phyloP scores from a whole-genome alignment of 805 yeast genomes.

The Myxozyma lipomycoides region DNA sequence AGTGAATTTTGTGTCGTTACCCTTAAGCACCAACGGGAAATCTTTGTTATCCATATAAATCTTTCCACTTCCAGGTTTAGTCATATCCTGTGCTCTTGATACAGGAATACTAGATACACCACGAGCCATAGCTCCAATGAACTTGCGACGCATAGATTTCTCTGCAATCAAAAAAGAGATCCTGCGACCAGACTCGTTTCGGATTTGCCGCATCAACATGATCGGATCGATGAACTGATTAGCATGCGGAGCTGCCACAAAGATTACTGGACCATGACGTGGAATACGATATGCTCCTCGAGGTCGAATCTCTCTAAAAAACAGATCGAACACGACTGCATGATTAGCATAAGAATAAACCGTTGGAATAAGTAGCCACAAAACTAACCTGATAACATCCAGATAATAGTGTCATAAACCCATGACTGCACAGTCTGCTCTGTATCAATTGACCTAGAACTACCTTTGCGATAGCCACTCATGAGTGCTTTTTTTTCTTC shows the following conservation, averaged over 20 bases:
- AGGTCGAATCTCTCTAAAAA: constrained; percentile 84
- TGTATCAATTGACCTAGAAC: constrained; percentile 21
- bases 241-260: constrained; percentile 98
- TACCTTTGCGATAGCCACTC: too few species aligned
- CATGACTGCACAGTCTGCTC: constrained; percentile 25
- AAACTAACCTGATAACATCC: constrained; percentile 36
- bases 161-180: constrained; percentile 84
- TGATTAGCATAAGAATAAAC: neutral
- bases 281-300: constrained; percentile 79
- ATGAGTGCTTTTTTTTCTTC: too few species aligned
- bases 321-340: constrained; percentile 52
- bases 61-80: constrained; percentile 62
- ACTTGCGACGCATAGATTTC: constrained; percentile 57
- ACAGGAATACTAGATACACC: constrained; percentile 86
- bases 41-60: constrained; percentile 51
- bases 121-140: constrained; percentile 73
- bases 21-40: constrained; percentile 55
- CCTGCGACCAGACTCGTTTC: constrained; percentile 60
- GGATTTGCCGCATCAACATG: constrained; percentile 76
- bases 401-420: constrained; percentile 39
- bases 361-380: neutral
- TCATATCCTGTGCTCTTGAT: constrained; percentile 83
- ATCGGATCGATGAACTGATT: constrained; percentile 86
- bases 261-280: constrained; percentile 73
- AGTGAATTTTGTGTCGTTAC: constrained; percentile 65